Conservation (phyloP, 148 eudicot species). For the Rhododendron henanense region DNA sequence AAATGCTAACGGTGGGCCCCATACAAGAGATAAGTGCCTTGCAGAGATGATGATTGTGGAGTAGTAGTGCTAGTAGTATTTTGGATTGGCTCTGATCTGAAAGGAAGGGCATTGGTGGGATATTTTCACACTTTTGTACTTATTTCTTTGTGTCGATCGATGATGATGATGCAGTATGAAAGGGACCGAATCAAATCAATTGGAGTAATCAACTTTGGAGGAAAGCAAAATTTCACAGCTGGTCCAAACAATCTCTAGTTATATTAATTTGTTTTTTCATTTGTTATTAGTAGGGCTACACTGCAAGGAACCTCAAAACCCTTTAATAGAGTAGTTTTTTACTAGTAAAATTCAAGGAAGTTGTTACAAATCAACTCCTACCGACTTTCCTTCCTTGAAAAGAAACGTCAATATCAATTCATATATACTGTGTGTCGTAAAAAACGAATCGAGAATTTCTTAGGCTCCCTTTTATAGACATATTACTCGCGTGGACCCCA, state of each 20-base stretch:
- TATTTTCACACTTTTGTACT: not conserved
- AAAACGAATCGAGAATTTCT: not conserved
- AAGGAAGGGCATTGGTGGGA: not conserved
- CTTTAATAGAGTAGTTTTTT: not conserved
- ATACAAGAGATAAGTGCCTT: not conserved
- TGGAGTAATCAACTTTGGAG: not conserved
- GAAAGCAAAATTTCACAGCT: not conserved
- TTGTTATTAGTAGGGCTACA: not conserved
- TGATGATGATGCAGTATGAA: not conserved
- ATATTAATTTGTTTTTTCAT: not conserved
- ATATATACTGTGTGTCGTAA: not conserved
- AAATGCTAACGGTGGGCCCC: not conserved
- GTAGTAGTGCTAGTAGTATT: not conserved
- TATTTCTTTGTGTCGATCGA: not conserved
- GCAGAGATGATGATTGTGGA: not conserved
- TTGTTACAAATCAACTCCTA: not conserved
- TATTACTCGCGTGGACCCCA: too few relatives aligned
- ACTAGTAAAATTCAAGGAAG: not conserved
- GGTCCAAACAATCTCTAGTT: not conserved
- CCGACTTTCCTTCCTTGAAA: not conserved
- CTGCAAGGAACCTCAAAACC: not conserved
- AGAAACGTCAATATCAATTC: not conserved
- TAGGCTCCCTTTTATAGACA: too few relatives aligned
- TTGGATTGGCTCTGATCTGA: not conserved
- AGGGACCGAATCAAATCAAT: not conserved